Base-by-base conservation (phyloP, 306 rosid species). In the Inga laurina region DNA sequence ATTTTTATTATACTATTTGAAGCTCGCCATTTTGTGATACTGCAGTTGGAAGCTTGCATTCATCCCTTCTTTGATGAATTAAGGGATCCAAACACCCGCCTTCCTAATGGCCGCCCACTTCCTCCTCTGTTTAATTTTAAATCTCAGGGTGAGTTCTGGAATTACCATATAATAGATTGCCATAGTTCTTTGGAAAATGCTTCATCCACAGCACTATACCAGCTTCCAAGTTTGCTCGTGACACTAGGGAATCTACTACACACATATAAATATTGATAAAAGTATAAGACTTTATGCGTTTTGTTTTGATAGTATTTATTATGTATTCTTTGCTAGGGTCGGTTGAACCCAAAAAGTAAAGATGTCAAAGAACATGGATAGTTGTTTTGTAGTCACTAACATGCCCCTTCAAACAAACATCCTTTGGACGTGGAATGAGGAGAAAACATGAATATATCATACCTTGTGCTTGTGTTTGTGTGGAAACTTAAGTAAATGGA, bases 31-130 rank as follows among this genome's bases (percentile, higher is more conserved):
- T 57, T 62, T 75, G 45, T 82, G 83, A n/a, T 78, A 54, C 59
- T 84, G 84, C 90, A 96, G 99, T 82, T 96, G 93, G 99, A 96
- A 88, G 99, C 99, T 86, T 96, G 99, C 88, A 84, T 96, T 88
- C 99, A 96, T 78, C 97, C 98, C 32, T 96, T 96, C 94, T 96
- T 96, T 79, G 99, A 96, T 86, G 99, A 96, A 84, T 82, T 96
- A 79, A 92, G 99, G 88, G 98, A 96, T 75, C 97, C 97, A 22
- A 92, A 82, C 86, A 90, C 97, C 30, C 97, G 98, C 81, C 99
- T 96, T 85, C 99, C 98, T 65, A 96, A 88, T 82, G 99, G 99
- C 74, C 97, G 99, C 54, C 99, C 99, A 78, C 97, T 96, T 79
- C 99, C 99, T 87, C 99, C 99, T 30, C 84, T 96, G 14, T 94